phyloP scores from a whole-genome alignment of 139 green algal species.

The Ulvella scutata region DNA sequence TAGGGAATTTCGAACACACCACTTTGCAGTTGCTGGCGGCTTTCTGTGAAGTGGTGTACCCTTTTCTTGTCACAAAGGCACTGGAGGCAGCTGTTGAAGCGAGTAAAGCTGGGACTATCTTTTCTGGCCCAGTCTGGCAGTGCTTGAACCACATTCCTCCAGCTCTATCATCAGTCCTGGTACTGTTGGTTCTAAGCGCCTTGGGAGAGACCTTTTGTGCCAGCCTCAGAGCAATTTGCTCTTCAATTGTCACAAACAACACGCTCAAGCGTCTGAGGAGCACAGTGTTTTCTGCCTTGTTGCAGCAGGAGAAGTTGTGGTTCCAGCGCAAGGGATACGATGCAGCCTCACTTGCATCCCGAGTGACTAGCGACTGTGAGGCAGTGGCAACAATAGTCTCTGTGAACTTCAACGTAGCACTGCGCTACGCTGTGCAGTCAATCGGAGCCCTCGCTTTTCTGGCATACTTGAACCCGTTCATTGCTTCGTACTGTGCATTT shows the following conservation, averaged over 20 bases:
- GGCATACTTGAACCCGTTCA: background rate
- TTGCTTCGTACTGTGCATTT: background rate
- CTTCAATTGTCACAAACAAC: background rate
- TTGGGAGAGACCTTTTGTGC: background rate
- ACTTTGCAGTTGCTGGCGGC: background rate
- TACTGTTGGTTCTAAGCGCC: background rate
- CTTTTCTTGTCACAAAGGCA: background rate
- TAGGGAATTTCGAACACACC: background rate
- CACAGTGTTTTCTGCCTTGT: background rate
- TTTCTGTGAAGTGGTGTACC: background rate
- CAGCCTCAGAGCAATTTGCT: background rate
- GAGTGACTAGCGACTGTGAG: background rate
- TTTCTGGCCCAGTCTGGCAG: background rate
- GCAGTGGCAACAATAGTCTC: background rate
- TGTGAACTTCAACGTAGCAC: background rate
- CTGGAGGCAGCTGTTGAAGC: background rate
- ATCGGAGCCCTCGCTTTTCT: background rate
- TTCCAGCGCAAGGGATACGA: background rate
- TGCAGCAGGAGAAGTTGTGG: background rate
- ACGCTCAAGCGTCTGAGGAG: background rate
- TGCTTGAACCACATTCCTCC: background rate
- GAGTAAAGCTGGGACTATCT: background rate
- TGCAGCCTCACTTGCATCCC: background rate
- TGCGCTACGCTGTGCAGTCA: background rate
- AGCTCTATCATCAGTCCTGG: background rate